These are phyloP conservation scores for Trichosporon ovoides DNA, from an alignment of 1,284 basidiomycete genomes.

Conservation along the genomic window DNA sequence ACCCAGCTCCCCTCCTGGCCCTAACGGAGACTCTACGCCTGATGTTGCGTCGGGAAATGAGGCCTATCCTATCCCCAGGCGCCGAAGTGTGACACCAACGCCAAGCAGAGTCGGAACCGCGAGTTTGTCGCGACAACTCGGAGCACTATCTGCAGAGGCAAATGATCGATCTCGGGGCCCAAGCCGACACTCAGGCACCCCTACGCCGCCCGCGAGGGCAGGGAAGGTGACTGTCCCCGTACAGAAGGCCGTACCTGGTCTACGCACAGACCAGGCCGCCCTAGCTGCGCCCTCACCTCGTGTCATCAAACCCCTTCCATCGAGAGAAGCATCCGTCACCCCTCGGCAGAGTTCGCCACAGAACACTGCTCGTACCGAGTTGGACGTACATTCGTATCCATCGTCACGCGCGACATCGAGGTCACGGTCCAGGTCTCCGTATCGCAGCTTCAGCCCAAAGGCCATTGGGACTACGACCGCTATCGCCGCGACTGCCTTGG, in stretches of 20 bases:
- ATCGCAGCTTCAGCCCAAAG: not conserved
- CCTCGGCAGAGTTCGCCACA: not conserved
- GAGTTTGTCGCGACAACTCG: not conserved
- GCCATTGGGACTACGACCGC: not conserved
- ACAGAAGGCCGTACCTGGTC: not conserved
- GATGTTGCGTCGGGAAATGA: no score
- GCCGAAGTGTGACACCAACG: no score
- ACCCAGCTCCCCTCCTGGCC: not conserved
- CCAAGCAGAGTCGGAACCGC: no score
- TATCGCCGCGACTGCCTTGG: not conserved
- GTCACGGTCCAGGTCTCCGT: not conserved
- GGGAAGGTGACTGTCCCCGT: not conserved
- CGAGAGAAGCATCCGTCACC: not conserved
- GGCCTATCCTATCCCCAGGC: no score
- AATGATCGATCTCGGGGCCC: no score
- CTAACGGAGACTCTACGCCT: not conserved
- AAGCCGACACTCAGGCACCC: not conserved
- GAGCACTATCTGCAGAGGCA: not conserved
- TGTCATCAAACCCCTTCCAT: not conserved
- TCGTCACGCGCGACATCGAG: not conserved
- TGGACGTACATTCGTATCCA: not conserved
- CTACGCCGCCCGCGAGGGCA: not conserved
- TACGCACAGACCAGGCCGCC: not conserved
- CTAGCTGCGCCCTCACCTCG: not conserved
- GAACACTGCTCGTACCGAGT: not conserved